phyloP scores from a whole-genome alignment of 1,284 basidiomycete genomes.

The Rhodotorula sp. region DNA sequence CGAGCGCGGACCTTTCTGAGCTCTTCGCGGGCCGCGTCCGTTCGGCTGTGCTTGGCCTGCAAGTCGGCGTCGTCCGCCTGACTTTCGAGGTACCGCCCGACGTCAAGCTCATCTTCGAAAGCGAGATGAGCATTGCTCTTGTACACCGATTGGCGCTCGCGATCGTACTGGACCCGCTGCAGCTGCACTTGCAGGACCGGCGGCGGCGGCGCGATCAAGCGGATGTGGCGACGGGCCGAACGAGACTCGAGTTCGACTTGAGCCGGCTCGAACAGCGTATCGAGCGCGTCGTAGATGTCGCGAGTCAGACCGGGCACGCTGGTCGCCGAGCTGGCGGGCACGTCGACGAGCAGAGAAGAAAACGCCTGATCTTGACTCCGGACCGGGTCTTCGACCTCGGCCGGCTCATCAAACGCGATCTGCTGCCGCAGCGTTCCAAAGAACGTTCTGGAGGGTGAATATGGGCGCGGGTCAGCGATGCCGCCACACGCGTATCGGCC shows the following conservation, averaged over 20 bases:
- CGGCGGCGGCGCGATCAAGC: conserved; percentile 74
- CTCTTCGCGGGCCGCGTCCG: conserved; percentile 66
- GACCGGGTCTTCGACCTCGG: conserved; percentile 21
- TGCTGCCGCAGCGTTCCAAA: conserved; percentile 33
- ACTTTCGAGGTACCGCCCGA: conserved; percentile 80
- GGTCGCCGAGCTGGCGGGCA: conserved; percentile 53
- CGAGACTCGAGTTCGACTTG: conserved; percentile 80
- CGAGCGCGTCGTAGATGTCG: conserved; percentile 91
- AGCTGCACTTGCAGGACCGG: conserved; percentile 92
- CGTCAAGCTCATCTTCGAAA: conserved; percentile 78
- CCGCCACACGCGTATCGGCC: conserved; percentile 17
- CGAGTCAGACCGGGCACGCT: conserved; percentile 59
- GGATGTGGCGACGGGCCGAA: conserved; percentile 82
- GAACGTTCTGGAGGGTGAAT: conserved; percentile 19
- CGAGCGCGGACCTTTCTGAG: conserved; percentile 66
- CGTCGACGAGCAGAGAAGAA: conserved; percentile 90
- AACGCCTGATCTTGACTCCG: conserved; percentile 70
- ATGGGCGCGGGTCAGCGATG: neutral
- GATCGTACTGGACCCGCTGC: conserved; percentile 95
- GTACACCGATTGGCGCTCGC: conserved; percentile 79
- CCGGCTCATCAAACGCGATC: conserved; percentile 23
- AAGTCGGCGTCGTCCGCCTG: conserved; percentile 61
- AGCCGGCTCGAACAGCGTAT: conserved; percentile 85
- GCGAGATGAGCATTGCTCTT: conserved; percentile 95
- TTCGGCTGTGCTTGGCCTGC: conserved; percentile 63